phyloP scores from a whole-genome alignment of 208 protist species.

The Crithidia sp. region DNA sequence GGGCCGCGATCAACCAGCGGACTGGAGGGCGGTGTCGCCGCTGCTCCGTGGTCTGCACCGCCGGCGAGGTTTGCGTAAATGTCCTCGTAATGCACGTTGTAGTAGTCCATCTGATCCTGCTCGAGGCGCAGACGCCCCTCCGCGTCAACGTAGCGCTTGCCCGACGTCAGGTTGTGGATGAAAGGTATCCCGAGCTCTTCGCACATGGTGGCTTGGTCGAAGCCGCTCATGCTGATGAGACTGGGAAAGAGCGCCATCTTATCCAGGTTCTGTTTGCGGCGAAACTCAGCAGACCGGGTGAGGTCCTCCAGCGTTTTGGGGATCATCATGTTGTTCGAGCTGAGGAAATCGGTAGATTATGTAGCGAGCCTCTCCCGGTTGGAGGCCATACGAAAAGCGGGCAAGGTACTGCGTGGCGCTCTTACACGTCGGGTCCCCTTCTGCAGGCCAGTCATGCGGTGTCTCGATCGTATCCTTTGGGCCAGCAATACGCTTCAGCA shows the following conservation, averaged over 20 bases:
- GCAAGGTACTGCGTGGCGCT: slow-evolving; percentile 21
- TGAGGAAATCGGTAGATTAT: slow-evolving; percentile 52
- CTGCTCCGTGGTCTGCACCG: background rate
- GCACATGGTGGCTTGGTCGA: slow-evolving; percentile 54
- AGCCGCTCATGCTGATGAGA: slow-evolving; percentile 63
- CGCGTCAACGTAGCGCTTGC: slow-evolving; percentile 18
- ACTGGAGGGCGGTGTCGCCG: background rate
- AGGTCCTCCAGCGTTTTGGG: slow-evolving; percentile 38
- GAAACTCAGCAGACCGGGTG: slow-evolving; percentile 38
- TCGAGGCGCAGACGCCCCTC: slow-evolving; percentile 22
- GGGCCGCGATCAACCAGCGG: background rate
- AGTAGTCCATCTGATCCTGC: slow-evolving; percentile 23
- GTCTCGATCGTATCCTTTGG: background rate
- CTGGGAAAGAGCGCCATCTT: slow-evolving; percentile 58
- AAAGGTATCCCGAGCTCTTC: slow-evolving; percentile 39
- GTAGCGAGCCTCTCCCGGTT: slow-evolving; percentile 32
- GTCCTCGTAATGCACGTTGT: slow-evolving; percentile 28
- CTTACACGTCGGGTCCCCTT: background rate
- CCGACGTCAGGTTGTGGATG: slow-evolving; percentile 24
- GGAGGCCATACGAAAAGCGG: slow-evolving; percentile 37
- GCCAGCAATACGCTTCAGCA: slow-evolving; percentile 4
- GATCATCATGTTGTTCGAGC: slow-evolving; percentile 37
- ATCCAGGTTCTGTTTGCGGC: slow-evolving; percentile 56
- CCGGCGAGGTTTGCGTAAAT: slow-evolving; percentile 6
- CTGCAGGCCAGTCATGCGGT: background rate